Percentiles rank a stretch among this genome's conserved stretches.
Conservation (phyloP, 139 green algal species). For the Closterium sp. region DNA sequence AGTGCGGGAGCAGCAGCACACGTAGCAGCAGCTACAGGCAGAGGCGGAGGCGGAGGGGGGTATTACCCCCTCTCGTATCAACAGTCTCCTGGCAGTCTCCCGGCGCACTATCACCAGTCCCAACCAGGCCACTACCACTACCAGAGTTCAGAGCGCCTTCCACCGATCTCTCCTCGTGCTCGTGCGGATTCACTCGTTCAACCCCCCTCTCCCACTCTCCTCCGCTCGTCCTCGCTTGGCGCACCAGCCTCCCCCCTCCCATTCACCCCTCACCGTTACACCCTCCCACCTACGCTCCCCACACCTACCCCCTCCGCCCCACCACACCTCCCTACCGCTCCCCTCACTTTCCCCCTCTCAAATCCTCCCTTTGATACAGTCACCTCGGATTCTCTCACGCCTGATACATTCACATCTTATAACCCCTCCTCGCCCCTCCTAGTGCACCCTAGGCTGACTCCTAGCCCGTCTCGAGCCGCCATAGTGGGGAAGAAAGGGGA, state of each 20-base stretch:
- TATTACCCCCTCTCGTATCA: too few species aligned
- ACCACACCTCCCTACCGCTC: not conserved
- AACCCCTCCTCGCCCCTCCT: not conserved
- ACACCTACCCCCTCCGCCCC: not conserved
- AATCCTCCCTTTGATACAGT: not conserved
- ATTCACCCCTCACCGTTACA: not conserved
- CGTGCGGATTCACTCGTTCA: not conserved
- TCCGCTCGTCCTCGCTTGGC: not conserved
- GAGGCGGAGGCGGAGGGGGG: not conserved
- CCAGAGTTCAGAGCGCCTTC: not conserved
- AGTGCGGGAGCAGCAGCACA: not conserved
- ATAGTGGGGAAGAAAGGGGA: not conserved
- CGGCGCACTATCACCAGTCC: not conserved
- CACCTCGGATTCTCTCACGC: not conserved
- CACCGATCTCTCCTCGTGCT: not conserved
- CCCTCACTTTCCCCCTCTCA: not conserved
- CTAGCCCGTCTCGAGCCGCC: not conserved
- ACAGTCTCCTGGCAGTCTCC: too few species aligned
- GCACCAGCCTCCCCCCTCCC: not conserved
- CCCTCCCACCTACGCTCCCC: not conserved
- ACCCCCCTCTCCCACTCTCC: not conserved
- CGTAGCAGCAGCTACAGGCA: not conserved
- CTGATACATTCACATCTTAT: not conserved
- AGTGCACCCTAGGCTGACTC: not conserved
- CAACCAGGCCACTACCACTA: not conserved